Base-by-base conservation (phyloP, 805 yeast species). In the Candida golubevii region DNA sequence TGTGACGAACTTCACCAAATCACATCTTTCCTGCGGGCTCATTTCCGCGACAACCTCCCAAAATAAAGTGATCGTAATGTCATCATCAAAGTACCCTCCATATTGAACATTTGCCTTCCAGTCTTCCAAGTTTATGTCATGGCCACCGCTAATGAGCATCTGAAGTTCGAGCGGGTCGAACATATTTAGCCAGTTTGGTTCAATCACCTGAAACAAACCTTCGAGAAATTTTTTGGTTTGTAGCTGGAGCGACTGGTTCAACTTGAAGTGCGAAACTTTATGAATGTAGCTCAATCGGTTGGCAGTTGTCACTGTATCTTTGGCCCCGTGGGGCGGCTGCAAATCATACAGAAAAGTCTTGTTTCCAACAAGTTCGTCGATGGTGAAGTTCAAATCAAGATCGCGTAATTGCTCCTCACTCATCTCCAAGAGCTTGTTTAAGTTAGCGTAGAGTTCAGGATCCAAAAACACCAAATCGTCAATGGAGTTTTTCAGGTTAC, bases 141-240 rank as follows among this genome's bases (percentile, higher is more conserved):
- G 73, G 8, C 87, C 90, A 5, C 95, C 96, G 30, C 79, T 49
- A 13, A 39, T 78, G 77, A 91, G 69, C 72, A 81, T 79, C 59
- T 89, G 96, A 12, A 93, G 63, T 57, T 93, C 98, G 32, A 68
- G 68, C 0, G 96, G 83, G 56, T 87, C 88, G 66, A 91, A 93
- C 83, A 91, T 80, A 23, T 77, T 76, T 37, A 91, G 68, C 96
- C 97, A 88, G 33, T 73, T 73, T 1, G 83, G 79, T 9, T 82
- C 72, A 26, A 93, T 80, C 14, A 91, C 69, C 44, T 76, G 77
- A 51, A 74, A 77, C 38, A 93, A 60, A 0, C 99, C 99, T 11
- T 71, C 74, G 31, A 90, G 65, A 58, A 88, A 85, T 34, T 75
- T 70, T 29, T 69, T 68, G 0, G 87, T 76, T 54, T 83, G 91